Evolutionary conservation across 495 filamentous ascomycete species (phyloP).

Genomic region (Aspergillus nanangensis): DNA sequence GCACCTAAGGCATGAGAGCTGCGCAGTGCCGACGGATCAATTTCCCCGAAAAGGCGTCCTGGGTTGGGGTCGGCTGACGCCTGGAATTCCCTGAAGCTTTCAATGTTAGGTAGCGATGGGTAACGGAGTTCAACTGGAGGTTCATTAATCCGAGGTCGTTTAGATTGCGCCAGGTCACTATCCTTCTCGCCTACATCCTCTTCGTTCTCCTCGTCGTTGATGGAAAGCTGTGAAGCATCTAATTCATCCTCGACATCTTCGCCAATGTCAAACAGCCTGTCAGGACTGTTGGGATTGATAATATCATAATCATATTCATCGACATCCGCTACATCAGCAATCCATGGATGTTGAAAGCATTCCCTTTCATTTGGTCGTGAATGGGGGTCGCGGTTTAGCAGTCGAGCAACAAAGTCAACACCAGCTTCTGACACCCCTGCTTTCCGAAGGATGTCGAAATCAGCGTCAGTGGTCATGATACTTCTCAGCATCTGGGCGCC

Average conservation of each 20-base stretch:
- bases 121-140: constrained; percentile 32
- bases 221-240: constrained; percentile 65
- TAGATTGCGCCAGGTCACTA: constrained; percentile 34
- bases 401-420: constrained; percentile 67
- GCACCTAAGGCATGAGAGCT: constrained; percentile 53
- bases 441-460: constrained; percentile 53
- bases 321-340: constrained; percentile 40
- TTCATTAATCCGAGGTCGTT: constrained; percentile 32
- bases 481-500: constrained; percentile 67
- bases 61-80: constrained; percentile 23
- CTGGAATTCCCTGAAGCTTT: constrained; percentile 33
- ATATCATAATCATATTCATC: constrained; percentile 46
- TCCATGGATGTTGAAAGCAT: constrained; percentile 66
- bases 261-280: constrained; percentile 39
- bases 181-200: constrained; percentile 20
- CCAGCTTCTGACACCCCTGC: constrained; percentile 56
- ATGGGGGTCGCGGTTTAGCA: constrained; percentile 70
- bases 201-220: constrained; percentile 34
- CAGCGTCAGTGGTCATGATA: constrained; percentile 70
- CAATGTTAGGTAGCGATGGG: constrained; percentile 40
- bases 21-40: constrained; percentile 63
- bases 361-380: constrained; percentile 59
- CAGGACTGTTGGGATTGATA: constrained; percentile 47
- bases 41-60: constrained; percentile 74
- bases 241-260: constrained; percentile 41